Conservation (phyloP, 306 rosid species). For the Ormosia semicastrata region DNA sequence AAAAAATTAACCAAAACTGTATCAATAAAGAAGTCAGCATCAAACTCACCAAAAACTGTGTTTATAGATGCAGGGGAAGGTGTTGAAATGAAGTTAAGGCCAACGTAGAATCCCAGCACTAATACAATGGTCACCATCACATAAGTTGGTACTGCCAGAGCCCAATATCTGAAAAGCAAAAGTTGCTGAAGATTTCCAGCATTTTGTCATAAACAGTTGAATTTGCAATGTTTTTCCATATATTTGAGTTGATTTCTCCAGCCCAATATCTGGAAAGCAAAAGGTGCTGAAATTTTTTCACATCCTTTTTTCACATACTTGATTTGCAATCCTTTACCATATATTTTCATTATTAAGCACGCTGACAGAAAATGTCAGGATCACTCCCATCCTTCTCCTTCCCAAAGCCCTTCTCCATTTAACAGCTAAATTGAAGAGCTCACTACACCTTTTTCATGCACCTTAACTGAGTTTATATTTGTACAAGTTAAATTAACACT, state of each 20-base stretch:
- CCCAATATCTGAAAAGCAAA: conserved; percentile 77
- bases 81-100: conserved; percentile 86
- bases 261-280: conserved; percentile 55
- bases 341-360: not conserved
- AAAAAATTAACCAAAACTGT: not conserved
- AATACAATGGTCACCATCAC: conserved; percentile 61
- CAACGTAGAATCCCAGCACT: conserved; percentile 69
- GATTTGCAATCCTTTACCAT: not conserved
- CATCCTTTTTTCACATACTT: not conserved
- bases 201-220: not conserved
- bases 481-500: not conserved
- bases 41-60: conserved; percentile 64
- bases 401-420: not conserved
- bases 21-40: not conserved
- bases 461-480: not conserved
- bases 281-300: not conserved
- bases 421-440: conserved; percentile 18
- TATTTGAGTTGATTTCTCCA: not conserved
- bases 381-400: not conserved
- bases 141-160: conserved; percentile 78
- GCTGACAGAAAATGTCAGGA: not conserved
- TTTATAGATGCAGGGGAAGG: conserved; percentile 69
- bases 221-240: not conserved
- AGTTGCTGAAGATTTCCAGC: not conserved
- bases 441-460: conserved; percentile 10